Conservation (phyloP, 2,329 filamentous ascomycete species). For the Clarireedia homoeocarpa region DNA sequence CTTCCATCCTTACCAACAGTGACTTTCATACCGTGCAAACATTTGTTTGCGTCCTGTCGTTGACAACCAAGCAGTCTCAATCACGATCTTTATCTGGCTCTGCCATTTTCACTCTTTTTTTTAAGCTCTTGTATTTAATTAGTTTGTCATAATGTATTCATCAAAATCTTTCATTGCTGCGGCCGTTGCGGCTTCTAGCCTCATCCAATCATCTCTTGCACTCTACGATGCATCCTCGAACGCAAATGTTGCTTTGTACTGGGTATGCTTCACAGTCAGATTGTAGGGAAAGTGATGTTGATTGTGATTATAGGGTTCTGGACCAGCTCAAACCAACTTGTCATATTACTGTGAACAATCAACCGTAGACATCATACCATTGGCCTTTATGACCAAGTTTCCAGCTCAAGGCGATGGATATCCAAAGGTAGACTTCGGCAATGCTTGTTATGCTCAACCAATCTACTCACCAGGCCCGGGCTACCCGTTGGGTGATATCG, state of each 20-base stretch:
- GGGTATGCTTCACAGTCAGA: slow-evolving; percentile 25
- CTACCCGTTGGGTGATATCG: slow-evolving; percentile 22
- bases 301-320: slow-evolving; percentile 32
- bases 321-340: slow-evolving; percentile 32
- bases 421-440: slow-evolving; percentile 36
- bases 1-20: slow-evolving; percentile 15
- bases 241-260: slow-evolving; percentile 37
- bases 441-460: slow-evolving; percentile 32
- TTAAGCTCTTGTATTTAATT: slow-evolving; percentile 12
- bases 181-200: slow-evolving; percentile 18
- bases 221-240: slow-evolving; percentile 29
- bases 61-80: slow-evolving; percentile 23
- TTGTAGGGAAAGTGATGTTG: neutral
- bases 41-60: slow-evolving; percentile 31
- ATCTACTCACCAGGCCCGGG: slow-evolving; percentile 25
- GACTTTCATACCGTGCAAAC: slow-evolving; percentile 25
- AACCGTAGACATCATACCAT: slow-evolving; percentile 35
- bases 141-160: slow-evolving; percentile 26
- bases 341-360: slow-evolving; percentile 33
- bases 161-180: slow-evolving; percentile 22
- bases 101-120: neutral
- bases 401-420: slow-evolving; percentile 36
- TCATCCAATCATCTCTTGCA: slow-evolving; percentile 20
- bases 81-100: slow-evolving; percentile 23
- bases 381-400: slow-evolving; percentile 37